A percentile compares a stretch with the other conserved stretches of the same genome.
Evolutionary conservation across 1,284 basidiomycete species (phyloP).

Genomic region (Cryptococcus maquisensis): DNA sequence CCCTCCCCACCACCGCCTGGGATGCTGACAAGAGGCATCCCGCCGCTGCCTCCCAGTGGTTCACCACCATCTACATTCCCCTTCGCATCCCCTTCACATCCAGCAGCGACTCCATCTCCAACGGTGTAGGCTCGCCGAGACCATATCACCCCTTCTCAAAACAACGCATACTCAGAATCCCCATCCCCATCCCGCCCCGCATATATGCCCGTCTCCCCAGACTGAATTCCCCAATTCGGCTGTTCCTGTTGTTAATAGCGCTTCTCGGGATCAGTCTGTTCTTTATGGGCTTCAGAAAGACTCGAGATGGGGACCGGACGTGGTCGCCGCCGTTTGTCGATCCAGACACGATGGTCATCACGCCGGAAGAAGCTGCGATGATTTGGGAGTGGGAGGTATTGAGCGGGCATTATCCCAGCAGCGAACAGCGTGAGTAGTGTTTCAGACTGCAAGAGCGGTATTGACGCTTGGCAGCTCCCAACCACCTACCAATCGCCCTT

Average conservation of each 20-base stretch:
- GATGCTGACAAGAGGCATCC: slow-evolving; percentile 34
- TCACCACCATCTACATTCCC: slow-evolving; percentile 44
- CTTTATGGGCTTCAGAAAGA: slow-evolving; percentile 57
- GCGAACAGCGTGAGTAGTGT: slow-evolving; percentile 59
- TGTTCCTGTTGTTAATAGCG: slow-evolving; percentile 51
- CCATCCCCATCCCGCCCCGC: slow-evolving; percentile 62
- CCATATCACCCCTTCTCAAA: slow-evolving; percentile 2
- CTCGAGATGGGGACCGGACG: slow-evolving; percentile 48
- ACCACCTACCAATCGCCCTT: slow-evolving; percentile 59
- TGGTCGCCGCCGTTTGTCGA: slow-evolving; percentile 69
- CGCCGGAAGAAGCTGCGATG: slow-evolving; percentile 68
- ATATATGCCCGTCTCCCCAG: slow-evolving; percentile 51
- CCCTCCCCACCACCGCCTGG: slow-evolving; percentile 39
- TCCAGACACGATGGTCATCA: slow-evolving; percentile 70
- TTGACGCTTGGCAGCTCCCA: slow-evolving; percentile 55
- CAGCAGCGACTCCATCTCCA: slow-evolving; percentile 11
- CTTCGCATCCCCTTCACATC: slow-evolving; percentile 9
- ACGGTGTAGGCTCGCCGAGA: slow-evolving; percentile 16
- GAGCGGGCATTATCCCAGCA: slow-evolving; percentile 85
- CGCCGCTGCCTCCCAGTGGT: slow-evolving; percentile 24
- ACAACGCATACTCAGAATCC: slow-evolving; percentile 33
- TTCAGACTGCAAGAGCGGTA: not conserved
- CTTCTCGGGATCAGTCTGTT: slow-evolving; percentile 52
- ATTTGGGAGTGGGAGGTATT: slow-evolving; percentile 92
- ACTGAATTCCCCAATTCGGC: slow-evolving; percentile 54